A percentile compares a stretch with the other conserved stretches of the same genome.
Evolutionary conservation across 1,284 basidiomycete species (phyloP).

Genomic region (Ceratobasidium sp.): DNA sequence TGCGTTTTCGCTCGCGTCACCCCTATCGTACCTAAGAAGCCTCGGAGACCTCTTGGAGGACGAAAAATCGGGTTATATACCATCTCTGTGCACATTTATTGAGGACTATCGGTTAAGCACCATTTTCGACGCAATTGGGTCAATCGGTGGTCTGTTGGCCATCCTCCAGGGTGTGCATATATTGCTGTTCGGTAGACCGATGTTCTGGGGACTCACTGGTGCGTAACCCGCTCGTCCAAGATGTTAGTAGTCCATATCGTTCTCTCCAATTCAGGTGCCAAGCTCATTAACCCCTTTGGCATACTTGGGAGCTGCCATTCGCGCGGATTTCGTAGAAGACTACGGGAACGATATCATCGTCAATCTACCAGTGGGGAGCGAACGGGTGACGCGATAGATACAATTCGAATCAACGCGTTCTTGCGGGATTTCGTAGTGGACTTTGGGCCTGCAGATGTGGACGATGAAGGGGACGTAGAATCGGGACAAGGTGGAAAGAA

Average conservation of each 20-base stretch:
- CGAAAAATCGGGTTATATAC: no score
- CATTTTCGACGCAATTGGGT: constrained; percentile 5
- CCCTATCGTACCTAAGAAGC: no score
- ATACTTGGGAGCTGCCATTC: background rate
- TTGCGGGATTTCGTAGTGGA: constrained; percentile 15
- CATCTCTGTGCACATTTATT: constrained; percentile 5
- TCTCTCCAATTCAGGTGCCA: background rate
- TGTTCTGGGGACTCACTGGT: constrained; percentile 29
- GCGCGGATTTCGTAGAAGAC: background rate
- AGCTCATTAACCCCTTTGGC: constrained; percentile 25
- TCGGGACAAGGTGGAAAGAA: no score
- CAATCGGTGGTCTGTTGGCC: constrained; percentile 11
- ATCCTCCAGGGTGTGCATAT: constrained; percentile 17
- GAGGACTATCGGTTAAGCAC: constrained; percentile 23
- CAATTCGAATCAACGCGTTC: constrained; percentile 1
- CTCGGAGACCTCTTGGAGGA: no score
- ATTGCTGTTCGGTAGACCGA: constrained; percentile 8
- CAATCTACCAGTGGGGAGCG: background rate
- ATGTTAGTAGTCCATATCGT: no score
- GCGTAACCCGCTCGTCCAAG: background rate
- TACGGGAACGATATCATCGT: background rate
- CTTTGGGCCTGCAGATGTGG: constrained; percentile 23
- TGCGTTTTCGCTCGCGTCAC: no score
- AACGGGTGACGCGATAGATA: background rate
- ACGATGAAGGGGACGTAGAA: no score